Evolutionary conservation across 768 basidiomycete genomes (phyloP).

Genomic region (Calocera viscosa): DNA sequence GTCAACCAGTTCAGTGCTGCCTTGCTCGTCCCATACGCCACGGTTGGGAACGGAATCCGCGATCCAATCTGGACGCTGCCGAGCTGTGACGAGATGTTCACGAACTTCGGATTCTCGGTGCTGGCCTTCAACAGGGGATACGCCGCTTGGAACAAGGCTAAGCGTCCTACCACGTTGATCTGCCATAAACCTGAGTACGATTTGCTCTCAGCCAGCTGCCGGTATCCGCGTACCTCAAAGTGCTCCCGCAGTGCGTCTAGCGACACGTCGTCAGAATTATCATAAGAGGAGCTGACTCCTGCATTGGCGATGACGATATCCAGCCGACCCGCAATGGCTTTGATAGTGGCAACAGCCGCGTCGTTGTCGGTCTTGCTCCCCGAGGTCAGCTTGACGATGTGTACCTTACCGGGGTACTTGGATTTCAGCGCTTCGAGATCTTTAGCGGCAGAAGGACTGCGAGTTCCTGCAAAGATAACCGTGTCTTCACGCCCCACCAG

Average conservation of each 20-base stretch:
- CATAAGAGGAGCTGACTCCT: conserved; percentile 9
- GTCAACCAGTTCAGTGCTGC: conserved; percentile 17
- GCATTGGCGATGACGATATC: conserved; percentile 22
- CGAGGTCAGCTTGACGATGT: conserved; percentile 16
- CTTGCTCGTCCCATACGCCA: conserved; percentile 14
- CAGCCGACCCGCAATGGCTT: conserved; percentile 13
- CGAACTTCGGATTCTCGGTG: conserved; percentile 12
- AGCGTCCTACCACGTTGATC: conserved; percentile 17
- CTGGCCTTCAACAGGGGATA: conserved; percentile 11
- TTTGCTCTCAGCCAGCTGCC: background rate
- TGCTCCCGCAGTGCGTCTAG: background rate
- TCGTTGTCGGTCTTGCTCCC: conserved; percentile 13
- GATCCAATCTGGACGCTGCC: conserved; percentile 10
- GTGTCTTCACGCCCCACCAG: conserved; percentile 3
- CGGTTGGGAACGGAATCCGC: no score
- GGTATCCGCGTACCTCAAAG: background rate
- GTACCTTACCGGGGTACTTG: conserved; percentile 9
- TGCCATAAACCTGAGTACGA: background rate
- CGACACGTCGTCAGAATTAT: background rate
- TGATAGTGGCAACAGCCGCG: conserved; percentile 13
- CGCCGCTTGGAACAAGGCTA: conserved; percentile 19
- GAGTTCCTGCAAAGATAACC: conserved; percentile 18
- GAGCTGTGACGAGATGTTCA: conserved; percentile 11
- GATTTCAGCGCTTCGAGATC: conserved; percentile 11
- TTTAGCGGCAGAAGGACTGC: conserved; percentile 9